Percentiles rank a stretch among this genome's conserved stretches.
Conservation (phyloP, 163 green algal species). For the Scenedesmus sp. region DNA sequence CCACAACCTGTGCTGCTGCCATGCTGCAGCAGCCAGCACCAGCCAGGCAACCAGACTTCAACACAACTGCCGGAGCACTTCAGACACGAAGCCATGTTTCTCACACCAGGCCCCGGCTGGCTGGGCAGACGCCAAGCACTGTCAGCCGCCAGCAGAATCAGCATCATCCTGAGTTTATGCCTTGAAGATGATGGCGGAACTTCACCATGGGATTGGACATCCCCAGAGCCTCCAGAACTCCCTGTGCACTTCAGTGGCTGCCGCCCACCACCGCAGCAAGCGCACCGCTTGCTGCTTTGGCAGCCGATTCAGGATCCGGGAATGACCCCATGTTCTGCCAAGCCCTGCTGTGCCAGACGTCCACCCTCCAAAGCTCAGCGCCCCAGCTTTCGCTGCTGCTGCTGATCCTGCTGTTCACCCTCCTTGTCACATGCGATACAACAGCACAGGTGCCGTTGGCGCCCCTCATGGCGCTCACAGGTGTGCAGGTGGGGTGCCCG, state of each 20-base stretch:
- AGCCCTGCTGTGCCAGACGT: background rate
- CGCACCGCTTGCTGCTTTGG: background rate
- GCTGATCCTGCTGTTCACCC: background rate
- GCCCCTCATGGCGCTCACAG: background rate
- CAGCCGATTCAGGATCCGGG: background rate
- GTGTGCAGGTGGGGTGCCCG: background rate
- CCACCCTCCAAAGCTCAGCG: background rate
- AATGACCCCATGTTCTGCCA: background rate
- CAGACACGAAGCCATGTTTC: too few species aligned
- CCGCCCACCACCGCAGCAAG: background rate
- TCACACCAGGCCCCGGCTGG: too few species aligned
- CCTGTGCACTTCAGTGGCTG: background rate
- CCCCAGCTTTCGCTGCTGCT: background rate
- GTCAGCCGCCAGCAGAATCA: too few species aligned
- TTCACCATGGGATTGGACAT: background rate
- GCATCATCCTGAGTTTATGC: too few species aligned
- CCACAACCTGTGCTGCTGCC: too few species aligned
- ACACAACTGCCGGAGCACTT: too few species aligned
- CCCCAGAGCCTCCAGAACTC: background rate
- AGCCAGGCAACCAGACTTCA: too few species aligned
- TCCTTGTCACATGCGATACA: background rate
- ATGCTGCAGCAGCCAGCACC: too few species aligned
- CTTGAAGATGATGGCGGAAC: too few species aligned
- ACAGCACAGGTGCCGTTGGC: background rate
- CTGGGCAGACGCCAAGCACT: too few species aligned